Evolutionary conservation across 2,329 filamentous ascomycete genomes (phyloP).

Genomic region (Phialocephala sp.): DNA sequence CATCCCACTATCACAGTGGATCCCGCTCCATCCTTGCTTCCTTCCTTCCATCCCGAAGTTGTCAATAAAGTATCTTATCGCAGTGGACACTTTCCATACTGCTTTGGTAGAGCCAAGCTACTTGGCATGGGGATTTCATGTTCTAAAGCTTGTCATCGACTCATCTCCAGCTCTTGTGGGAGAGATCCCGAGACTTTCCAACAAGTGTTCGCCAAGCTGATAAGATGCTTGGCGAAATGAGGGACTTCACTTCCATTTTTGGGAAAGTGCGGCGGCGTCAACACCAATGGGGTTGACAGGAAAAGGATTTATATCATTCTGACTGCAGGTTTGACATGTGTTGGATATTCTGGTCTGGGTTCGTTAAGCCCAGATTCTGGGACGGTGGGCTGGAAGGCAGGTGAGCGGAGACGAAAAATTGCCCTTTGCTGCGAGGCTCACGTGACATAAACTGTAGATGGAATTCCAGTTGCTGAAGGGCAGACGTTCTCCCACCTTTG

Average conservation of each 20-base stretch:
- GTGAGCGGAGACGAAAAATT: neutral
- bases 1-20: constrained; percentile 12
- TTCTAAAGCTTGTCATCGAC: neutral
- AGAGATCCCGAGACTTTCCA: neutral
- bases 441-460: too few relatives aligned
- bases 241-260: constrained; percentile 4
- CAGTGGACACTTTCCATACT: constrained; percentile 7
- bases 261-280: neutral
- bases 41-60: neutral
- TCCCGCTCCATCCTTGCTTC: neutral
- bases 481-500: neutral
- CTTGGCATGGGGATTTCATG: constrained; percentile 19
- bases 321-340: constrained; percentile 3
- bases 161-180: neutral
- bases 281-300: constrained; percentile 1
- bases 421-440: too few relatives aligned
- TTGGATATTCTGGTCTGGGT: neutral
- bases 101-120: constrained; percentile 16
- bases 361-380: constrained; percentile 9
- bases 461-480: neutral
- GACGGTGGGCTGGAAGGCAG: neutral
- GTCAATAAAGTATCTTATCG: constrained; percentile 13
- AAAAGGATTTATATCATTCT: neutral
- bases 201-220: constrained; percentile 10
- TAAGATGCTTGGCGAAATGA: constrained; percentile 15